Evolutionary conservation across 768 basidiomycete species (phyloP).

Genomic region (Boletus barrowsii): DNA sequence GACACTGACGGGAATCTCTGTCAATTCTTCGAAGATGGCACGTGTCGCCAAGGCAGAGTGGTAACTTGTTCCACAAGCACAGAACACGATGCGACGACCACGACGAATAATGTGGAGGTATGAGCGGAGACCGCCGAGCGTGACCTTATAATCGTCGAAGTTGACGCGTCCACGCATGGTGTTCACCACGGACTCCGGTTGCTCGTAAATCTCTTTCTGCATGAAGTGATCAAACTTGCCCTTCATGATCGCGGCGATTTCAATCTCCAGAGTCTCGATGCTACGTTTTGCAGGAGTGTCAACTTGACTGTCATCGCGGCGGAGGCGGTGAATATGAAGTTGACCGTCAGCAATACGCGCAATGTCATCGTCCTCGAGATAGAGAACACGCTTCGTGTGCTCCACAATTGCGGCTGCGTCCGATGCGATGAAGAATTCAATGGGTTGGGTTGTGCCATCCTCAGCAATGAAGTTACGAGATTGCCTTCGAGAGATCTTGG

Average conservation of each 20-base stretch:
- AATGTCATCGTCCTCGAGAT: conserved; percentile 98
- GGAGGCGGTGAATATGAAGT: conserved; percentile 97
- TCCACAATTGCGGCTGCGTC: conserved; percentile 96
- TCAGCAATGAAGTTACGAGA: conserved; percentile 98
- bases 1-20: conserved; percentile 96
- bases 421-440: conserved; percentile 99
- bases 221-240: conserved; percentile 99
- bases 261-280: conserved; percentile 97
- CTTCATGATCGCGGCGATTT: conserved; percentile 99
- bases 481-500: conserved; percentile 89
- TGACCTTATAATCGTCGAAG: conserved; percentile 90
- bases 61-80: conserved; percentile 98
- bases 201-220: conserved; percentile 99
- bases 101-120: conserved; percentile 96
- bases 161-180: conserved; percentile 99
- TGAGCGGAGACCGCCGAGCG: conserved; percentile 90
- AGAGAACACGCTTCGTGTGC: conserved; percentile 98
- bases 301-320: conserved; percentile 72
- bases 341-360: conserved; percentile 97
- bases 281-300: conserved; percentile 70
- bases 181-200: conserved; percentile 99
- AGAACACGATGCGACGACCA: conserved; percentile 91
- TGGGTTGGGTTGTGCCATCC: conserved; percentile 96
- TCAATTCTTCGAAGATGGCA: conserved; percentile 97
- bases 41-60: conserved; percentile 97